These are phyloP conservation scores for Beauveria sp. DNA, from an alignment of 2,329 filamentous ascomycete species.

Conservation along the genomic window DNA sequence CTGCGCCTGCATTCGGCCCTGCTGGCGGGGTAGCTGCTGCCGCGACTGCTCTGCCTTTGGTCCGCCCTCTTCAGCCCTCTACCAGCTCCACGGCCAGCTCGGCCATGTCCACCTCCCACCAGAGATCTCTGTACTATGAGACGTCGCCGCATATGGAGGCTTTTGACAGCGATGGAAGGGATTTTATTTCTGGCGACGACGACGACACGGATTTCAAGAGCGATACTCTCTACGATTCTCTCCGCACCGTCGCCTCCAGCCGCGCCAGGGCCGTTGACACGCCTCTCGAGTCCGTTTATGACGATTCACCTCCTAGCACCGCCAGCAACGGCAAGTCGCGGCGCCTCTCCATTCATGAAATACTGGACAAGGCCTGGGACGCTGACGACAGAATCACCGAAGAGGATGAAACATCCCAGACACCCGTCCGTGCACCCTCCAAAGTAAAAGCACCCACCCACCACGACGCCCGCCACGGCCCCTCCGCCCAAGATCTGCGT, in stretches of 20 bases:
- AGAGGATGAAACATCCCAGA: constrained; percentile 50
- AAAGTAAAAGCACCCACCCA: constrained; percentile 14
- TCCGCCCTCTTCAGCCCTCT: constrained; percentile 34
- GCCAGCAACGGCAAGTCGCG: constrained; percentile 45
- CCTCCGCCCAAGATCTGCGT: background rate
- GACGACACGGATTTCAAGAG: constrained; percentile 73
- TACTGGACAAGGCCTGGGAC: constrained; percentile 47
- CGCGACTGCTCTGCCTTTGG: constrained; percentile 22
- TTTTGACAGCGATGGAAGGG: constrained; percentile 60
- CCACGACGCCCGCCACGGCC: constrained; percentile 18
- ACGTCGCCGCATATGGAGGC: constrained; percentile 54
- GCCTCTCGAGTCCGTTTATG: constrained; percentile 71
- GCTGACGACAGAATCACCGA: constrained; percentile 51
- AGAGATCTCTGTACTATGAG: constrained; percentile 23
- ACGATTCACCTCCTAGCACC: constrained; percentile 63
- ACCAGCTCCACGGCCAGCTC: constrained; percentile 35
- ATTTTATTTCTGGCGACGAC: constrained; percentile 61
- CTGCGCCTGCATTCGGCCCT: constrained; percentile 30
- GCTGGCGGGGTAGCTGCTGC: constrained; percentile 23
- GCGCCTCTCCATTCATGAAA: constrained; percentile 51
- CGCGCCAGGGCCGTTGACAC: constrained; percentile 61
- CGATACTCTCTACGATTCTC: constrained; percentile 69
- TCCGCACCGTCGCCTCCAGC: constrained; percentile 62
- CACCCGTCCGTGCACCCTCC: constrained; percentile 37
- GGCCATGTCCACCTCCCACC: constrained; percentile 28